These are phyloP conservation scores for Trametes punicea DNA, from an alignment of 768 basidiomycete genomes.

Conservation along the genomic window DNA sequence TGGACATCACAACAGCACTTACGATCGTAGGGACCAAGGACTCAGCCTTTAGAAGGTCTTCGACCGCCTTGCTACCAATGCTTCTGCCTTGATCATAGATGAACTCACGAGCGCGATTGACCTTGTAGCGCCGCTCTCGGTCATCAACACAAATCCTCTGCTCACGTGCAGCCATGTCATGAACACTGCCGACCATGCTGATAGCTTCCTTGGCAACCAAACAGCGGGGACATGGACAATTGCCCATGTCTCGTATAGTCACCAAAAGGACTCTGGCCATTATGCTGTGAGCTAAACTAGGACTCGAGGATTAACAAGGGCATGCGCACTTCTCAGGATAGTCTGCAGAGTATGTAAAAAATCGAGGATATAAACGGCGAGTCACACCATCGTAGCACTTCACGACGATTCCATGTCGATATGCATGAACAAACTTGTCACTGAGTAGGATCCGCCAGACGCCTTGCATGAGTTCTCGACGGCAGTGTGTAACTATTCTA, in stretches of 20 bases:
- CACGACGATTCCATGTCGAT: constrained; percentile 28
- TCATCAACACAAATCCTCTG: neutral
- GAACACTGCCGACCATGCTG: neutral
- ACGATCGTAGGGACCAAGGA: neutral
- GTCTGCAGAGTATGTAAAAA: constrained; percentile 33
- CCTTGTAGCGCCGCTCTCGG: neutral
- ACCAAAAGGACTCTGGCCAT: constrained; percentile 34
- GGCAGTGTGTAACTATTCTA: constrained; percentile 22
- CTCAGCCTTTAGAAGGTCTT: neutral
- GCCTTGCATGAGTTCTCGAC: constrained; percentile 32
- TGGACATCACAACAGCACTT: neutral
- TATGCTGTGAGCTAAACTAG: no score
- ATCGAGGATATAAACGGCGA: constrained; percentile 24
- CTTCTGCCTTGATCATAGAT: neutral
- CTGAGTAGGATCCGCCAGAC: constrained; percentile 28
- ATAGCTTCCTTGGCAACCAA: constrained; percentile 24
- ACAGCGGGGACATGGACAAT: constrained; percentile 40
- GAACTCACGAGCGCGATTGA: neutral
- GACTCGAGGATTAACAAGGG: no score
- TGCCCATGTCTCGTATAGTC: constrained; percentile 24
- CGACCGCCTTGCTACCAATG: neutral
- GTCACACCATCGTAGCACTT: constrained; percentile 27
- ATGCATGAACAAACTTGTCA: constrained; percentile 25
- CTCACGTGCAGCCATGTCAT: neutral
- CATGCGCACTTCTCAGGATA: constrained; percentile 36